Conservation (phyloP, 352 stramenopile species). For the Pythium brassicae region DNA sequence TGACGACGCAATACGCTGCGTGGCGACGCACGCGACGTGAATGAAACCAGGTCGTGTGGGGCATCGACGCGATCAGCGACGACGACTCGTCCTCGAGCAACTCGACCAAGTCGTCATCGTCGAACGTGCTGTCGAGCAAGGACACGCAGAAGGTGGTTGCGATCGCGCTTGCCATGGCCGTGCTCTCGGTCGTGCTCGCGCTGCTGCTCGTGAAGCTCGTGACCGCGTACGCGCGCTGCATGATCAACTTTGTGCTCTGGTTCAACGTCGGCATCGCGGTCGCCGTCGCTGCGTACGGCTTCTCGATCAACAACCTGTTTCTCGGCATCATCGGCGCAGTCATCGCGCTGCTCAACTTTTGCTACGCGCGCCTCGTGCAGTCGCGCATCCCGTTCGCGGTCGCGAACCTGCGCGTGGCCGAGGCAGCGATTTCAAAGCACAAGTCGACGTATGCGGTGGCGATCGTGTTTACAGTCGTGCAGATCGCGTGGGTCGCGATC, state of each 20-base stretch:
- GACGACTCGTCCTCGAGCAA: conserved; percentile 14
- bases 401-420: conserved; percentile 87
- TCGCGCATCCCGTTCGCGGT: conserved; percentile 93
- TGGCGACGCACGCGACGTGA: neutral
- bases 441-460: conserved; percentile 83
- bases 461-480: conserved; percentile 83
- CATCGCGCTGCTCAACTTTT: conserved; percentile 67
- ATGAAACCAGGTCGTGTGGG: conserved; percentile 40
- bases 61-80: conserved; percentile 48
- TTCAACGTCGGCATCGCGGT: conserved; percentile 80
- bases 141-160: conserved; percentile 61
- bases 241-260: conserved; percentile 86
- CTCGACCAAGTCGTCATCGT: conserved; percentile 25
- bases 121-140: conserved; percentile 40
- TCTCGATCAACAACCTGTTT: conserved; percentile 62
- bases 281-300: conserved; percentile 61
- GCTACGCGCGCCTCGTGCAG: conserved; percentile 83
- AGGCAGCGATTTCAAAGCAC: conserved; percentile 88
- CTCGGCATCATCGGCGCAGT: conserved; percentile 61
- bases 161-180: conserved; percentile 49
- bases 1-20: too few species aligned
- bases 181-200: conserved; percentile 54
- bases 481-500: conserved; percentile 87
- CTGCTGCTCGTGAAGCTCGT: conserved; percentile 79
- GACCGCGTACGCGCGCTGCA: conserved; percentile 65